Base-by-base conservation (phyloP, 2,329 filamentous ascomycete species). In the Stachybotrys chartarum region DNA sequence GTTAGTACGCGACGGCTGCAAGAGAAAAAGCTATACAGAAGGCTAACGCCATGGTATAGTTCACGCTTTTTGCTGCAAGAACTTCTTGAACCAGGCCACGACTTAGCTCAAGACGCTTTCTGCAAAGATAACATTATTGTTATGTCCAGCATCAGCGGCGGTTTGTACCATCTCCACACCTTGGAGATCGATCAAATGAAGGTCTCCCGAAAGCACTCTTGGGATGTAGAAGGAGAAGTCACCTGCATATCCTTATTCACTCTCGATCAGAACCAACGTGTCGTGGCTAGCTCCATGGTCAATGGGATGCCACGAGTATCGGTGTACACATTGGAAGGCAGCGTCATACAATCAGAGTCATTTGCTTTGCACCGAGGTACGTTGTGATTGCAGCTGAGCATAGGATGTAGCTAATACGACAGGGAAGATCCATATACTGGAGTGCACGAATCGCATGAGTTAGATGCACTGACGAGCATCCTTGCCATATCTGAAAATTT, bases 401-500 rank as follows among this genome's bases (percentile, higher is more conserved):
- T 42, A 42, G 35, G 35, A 42, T 42, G 35, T 6, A 14, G 35
- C 35, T 42, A 14, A 42, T 14, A 42, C 35, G 14, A 42, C 35
- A 42, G 8, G 35, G 5, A 10, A 42, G 35, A 42, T 14, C 35
- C 14, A 10, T 2, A 10, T 10, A 57, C 14, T 50, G 42, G 12
- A 42, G 35, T 42, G 10, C 8, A 42, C 8, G 35, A 42, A 14
- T 14, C 35, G 35, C 35, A 42, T 10, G 55, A 54, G n/a, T 56
- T 66, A 46, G 77, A 80, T 55, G 68, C 78, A 1, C 65, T 81
- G 18, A 81, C 75, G 8, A 80, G 76, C 54, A 70, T 82, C 42
- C 69, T 70, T 32, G 57, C 64, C 46, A 60, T 74, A 7, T 61
- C 63, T 3, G 64, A 71, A 53, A 59, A 58, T 3, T 47, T 53